A percentile compares a stretch with the other conserved stretches of the same genome.
Conservation (phyloP, 2,329 filamentous ascomycete genomes). For the Rutstroemia sp. region DNA sequence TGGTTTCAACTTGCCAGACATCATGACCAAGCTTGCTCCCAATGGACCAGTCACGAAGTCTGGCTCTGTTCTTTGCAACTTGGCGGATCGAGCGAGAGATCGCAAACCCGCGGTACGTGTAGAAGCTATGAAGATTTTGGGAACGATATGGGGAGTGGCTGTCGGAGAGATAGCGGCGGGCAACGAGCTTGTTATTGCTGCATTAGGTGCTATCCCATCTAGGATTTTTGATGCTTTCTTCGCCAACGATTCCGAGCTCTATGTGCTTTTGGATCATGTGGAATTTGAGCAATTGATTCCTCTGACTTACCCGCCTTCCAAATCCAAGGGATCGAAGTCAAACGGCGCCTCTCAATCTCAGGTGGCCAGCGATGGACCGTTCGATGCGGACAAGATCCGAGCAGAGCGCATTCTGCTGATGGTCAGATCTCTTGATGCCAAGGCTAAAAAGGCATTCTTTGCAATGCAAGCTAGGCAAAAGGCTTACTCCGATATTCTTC, state of each 20-base stretch:
- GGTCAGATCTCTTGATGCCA: constrained; percentile 67
- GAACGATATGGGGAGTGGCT: constrained; percentile 88
- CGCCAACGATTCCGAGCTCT: constrained; percentile 81
- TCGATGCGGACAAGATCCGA: constrained; percentile 68
- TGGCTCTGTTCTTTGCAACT: constrained; percentile 70
- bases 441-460: constrained; percentile 82
- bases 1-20: constrained; percentile 70
- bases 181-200: constrained; percentile 64
- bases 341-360: constrained; percentile 49
- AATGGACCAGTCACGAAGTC: constrained; percentile 68
- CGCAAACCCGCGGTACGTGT: constrained; percentile 73
- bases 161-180: constrained; percentile 78
- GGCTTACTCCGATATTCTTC: constrained; percentile 64
- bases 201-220: constrained; percentile 77
- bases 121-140: constrained; percentile 78
- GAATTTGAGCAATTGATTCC: constrained; percentile 86
- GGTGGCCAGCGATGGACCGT: constrained; percentile 35
- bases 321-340: constrained; percentile 53
- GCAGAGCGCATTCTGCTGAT: constrained; percentile 79
- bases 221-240: constrained; percentile 84
- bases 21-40: constrained; percentile 73
- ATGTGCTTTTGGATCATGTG: constrained; percentile 74
- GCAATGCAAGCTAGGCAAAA: constrained; percentile 74
- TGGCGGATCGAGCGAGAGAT: constrained; percentile 86
- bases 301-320: constrained; percentile 72